phyloP scores from a whole-genome alignment of 768 basidiomycete genomes.

The Leccinellum luteum region DNA sequence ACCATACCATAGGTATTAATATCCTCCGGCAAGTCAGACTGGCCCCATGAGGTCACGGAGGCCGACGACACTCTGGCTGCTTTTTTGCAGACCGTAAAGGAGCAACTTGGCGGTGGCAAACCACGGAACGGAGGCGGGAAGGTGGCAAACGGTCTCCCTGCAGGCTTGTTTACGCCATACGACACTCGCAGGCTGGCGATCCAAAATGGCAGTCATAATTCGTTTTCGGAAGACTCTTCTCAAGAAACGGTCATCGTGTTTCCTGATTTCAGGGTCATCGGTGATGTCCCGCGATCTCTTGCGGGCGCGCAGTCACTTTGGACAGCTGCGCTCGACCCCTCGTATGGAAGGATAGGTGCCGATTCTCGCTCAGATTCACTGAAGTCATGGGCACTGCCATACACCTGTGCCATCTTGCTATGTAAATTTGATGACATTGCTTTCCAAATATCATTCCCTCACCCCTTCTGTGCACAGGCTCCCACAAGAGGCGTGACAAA shows the following conservation, averaged over 20 bases:
- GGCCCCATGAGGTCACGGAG: conserved; percentile 78
- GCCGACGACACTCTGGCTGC: conserved; percentile 70
- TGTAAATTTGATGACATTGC: conserved; percentile 50
- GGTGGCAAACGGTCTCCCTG: conserved; percentile 16
- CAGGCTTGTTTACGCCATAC: conserved; percentile 58
- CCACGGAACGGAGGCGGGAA: not conserved
- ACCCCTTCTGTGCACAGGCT: conserved; percentile 53
- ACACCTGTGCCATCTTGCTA: conserved; percentile 84
- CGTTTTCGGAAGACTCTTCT: conserved; percentile 56
- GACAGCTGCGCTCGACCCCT: conserved; percentile 59
- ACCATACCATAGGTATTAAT: conserved; percentile 63
- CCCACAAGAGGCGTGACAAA: conserved; percentile 91
- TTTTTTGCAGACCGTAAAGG: conserved; percentile 36
- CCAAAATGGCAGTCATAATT: conserved; percentile 80
- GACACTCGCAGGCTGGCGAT: conserved; percentile 62
- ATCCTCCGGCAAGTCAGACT: conserved; percentile 87
- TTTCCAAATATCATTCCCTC: not conserved
- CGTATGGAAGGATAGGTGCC: conserved; percentile 46
- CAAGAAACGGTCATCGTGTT: conserved; percentile 83
- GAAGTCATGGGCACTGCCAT: conserved; percentile 81
- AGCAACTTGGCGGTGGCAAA: conserved; percentile 9
- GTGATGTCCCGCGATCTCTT: conserved; percentile 60
- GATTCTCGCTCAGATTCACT: conserved; percentile 45
- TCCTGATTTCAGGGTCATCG: conserved; percentile 87
- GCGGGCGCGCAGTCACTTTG: conserved; percentile 72